Conservation (phyloP, 192 early-diverging fungal species). For the Podochytrium sp. region DNA sequence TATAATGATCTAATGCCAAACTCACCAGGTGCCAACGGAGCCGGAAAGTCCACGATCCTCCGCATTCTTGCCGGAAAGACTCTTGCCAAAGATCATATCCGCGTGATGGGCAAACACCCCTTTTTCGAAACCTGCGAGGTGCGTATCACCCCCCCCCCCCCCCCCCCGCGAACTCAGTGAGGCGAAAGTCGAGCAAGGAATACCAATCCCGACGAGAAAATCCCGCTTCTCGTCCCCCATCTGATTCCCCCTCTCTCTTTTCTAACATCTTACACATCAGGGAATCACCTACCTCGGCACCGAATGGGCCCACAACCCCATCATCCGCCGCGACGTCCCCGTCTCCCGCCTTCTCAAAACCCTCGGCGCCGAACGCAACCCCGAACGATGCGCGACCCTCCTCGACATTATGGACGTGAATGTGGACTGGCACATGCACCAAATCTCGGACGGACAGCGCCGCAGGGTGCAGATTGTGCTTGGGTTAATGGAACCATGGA, state of each 20-base stretch:
- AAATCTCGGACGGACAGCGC: slow-evolving; percentile 74
- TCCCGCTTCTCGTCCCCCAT: no score
- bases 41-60: slow-evolving; percentile 72
- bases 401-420: slow-evolving; percentile 66
- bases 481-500: slow-evolving; percentile 71
- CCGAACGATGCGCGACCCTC: slow-evolving; percentile 60
- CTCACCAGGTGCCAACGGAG: slow-evolving; percentile 76
- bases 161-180: background rate
- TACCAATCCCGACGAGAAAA: no score
- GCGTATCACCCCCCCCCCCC: background rate
- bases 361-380: slow-evolving; percentile 63
- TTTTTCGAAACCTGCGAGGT: slow-evolving; percentile 56
- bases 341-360: slow-evolving; percentile 69
- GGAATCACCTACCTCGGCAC: slow-evolving; percentile 78
- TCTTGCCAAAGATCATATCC: slow-evolving; percentile 56
- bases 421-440: slow-evolving; percentile 48
- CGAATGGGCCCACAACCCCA: slow-evolving; percentile 78
- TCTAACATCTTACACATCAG: slow-evolving; percentile 24
- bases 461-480: slow-evolving; percentile 74
- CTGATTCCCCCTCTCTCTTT: no score
- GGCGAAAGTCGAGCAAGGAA: no score
- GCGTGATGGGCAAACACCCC: slow-evolving; percentile 65
- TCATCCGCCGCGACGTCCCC: slow-evolving; percentile 69
- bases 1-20: no score
- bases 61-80: slow-evolving; percentile 74